Evolutionary conservation across 2,329 filamentous ascomycete species (phyloP).

Genomic region (Fusarium nygamai): DNA sequence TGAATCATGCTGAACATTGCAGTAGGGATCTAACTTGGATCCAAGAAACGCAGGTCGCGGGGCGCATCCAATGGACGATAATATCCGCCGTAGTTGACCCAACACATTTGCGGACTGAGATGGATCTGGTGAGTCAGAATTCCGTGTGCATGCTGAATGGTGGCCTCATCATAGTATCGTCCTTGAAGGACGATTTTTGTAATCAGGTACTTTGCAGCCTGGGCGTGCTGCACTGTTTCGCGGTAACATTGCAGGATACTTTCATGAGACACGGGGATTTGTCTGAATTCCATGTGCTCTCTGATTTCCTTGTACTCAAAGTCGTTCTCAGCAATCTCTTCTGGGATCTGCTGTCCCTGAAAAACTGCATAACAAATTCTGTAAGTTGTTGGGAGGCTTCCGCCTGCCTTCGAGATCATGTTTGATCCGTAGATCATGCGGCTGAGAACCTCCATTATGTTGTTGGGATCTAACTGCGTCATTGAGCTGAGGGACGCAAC

Average conservation of each 20-base stretch:
- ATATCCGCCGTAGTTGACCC: constrained; percentile 25
- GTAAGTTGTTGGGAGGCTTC: neutral
- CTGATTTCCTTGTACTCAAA: neutral
- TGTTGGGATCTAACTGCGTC: neutral
- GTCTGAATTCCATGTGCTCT: neutral
- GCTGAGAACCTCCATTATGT: neutral
- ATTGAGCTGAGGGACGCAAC: neutral
- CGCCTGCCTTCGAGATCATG: constrained; percentile 6
- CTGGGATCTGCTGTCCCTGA: neutral
- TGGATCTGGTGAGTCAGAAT: constrained; percentile 15
- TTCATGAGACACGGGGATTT: no score
- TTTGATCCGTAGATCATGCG: constrained; percentile 16
- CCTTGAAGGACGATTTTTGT: neutral
- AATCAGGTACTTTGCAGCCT: constrained; percentile 26
- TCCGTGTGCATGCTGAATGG: constrained; percentile 38
- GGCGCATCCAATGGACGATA: constrained; percentile 39
- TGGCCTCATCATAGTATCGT: constrained; percentile 16
- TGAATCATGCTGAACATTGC: constrained; percentile 39
- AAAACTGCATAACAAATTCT: neutral
- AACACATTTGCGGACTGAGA: neutral
- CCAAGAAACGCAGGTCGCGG: neutral
- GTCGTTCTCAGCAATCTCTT: neutral
- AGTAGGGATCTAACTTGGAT: neutral
- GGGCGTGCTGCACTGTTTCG: constrained; percentile 27
- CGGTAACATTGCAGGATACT: neutral